Conservation (phyloP, 495 filamentous ascomycete genomes). For the Patellaria atrata region DNA sequence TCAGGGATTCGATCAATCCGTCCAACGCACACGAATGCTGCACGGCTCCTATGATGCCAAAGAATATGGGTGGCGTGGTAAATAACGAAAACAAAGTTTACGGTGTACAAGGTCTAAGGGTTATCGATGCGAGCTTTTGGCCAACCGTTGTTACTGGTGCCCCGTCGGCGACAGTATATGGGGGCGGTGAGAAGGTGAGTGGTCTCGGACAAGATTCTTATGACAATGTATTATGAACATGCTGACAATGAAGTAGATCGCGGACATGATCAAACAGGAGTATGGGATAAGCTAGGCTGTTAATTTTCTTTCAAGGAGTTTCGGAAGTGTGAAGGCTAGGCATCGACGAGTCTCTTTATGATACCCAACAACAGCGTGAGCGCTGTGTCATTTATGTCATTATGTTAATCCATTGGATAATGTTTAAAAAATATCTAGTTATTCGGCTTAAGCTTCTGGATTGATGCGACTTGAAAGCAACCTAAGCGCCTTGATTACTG, state of each 20-base stretch:
- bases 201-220: neutral
- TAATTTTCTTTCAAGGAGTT: too few relatives aligned
- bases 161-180: conserved; percentile 8
- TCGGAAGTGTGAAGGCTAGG: too few relatives aligned
- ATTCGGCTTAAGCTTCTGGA: too few relatives aligned
- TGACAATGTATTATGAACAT: neutral
- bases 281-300: too few relatives aligned
- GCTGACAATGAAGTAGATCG: neutral
- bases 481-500: too few relatives aligned
- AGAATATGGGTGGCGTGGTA: conserved; percentile 9
- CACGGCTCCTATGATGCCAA: conserved; percentile 7
- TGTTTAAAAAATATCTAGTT: too few relatives aligned
- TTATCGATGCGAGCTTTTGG: conserved; percentile 11
- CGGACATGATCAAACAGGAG: too few relatives aligned
- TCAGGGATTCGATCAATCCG: conserved; percentile 1
- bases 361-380: too few relatives aligned
- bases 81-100: conserved; percentile 5
- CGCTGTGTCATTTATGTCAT: too few relatives aligned
- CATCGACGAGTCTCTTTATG: too few relatives aligned
- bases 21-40: conserved; percentile 11
- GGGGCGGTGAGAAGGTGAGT: conserved; percentile 9
- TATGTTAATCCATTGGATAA: too few relatives aligned
- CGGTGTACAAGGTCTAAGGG: conserved; percentile 5
- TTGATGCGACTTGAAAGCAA: too few relatives aligned
- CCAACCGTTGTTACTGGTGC: conserved; percentile 3